A percentile compares a stretch with the other conserved stretches of the same genome.
phyloP scores from a whole-genome alignment of 352 stramenopile species.

The Peronosclerospora sorghi region DNA sequence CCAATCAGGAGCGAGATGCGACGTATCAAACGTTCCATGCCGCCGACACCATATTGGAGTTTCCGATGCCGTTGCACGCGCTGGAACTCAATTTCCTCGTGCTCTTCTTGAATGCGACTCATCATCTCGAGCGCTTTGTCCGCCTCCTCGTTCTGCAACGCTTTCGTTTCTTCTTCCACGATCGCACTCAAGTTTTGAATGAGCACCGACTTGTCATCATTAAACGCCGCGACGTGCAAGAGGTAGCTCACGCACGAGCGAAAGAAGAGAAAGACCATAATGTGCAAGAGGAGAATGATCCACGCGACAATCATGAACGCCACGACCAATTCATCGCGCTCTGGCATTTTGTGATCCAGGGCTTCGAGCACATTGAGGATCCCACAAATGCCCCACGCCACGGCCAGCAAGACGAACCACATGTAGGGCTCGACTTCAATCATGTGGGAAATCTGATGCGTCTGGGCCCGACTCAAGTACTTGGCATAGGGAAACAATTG shows the following conservation, averaged over 20 bases:
- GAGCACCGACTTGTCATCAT: constrained; percentile 10
- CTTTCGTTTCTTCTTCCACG: constrained; percentile 10
- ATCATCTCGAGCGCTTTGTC: constrained; percentile 15
- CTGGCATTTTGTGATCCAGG: constrained; percentile 6
- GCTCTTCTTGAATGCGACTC: constrained; percentile 15
- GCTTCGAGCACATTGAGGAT: constrained; percentile 9
- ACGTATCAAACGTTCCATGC: constrained; percentile 9
- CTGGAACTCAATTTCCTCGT: constrained; percentile 18
- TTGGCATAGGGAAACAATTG: constrained; percentile 56
- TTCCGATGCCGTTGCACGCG: constrained; percentile 5
- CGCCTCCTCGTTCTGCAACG: constrained; percentile 14
- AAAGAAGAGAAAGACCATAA: constrained; percentile 26
- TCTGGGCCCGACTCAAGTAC: constrained; percentile 50
- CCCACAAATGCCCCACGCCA: constrained; percentile 30
- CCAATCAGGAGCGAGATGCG: constrained; percentile 11
- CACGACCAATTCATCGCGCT: constrained; percentile 25
- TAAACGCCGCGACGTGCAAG: constrained; percentile 8
- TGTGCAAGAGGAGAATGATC: constrained; percentile 25
- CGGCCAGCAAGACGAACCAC: constrained; percentile 37
- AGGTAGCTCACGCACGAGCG: constrained; percentile 15
- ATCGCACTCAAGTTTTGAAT: constrained; percentile 11
- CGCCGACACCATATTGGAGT: constrained; percentile 12
- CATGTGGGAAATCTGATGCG: constrained; percentile 59
- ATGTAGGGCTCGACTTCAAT: constrained; percentile 56
- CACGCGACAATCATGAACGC: constrained; percentile 29